Conservation (phyloP, 148 eudicot species). For the Rhododendron vialii region DNA sequence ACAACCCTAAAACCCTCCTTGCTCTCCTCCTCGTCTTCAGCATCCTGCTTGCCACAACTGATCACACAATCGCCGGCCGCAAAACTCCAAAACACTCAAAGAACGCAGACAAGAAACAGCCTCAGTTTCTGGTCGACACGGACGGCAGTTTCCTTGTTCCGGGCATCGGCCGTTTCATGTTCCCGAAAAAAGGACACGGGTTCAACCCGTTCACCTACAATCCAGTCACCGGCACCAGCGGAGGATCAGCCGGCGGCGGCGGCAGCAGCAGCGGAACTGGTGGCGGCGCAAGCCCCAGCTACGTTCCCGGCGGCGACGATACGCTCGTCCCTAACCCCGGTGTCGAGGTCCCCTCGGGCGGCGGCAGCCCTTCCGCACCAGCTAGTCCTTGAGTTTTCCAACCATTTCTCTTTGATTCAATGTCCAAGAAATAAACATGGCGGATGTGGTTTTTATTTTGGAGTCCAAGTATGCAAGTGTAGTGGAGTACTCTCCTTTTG, state of each 20-base stretch:
- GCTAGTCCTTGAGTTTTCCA: not conserved
- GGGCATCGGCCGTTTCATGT: not conserved
- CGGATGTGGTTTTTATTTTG: not conserved
- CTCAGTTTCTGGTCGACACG: too few species aligned
- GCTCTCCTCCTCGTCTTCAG: too few species aligned
- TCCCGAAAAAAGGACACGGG: not conserved
- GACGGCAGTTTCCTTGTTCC: too few species aligned
- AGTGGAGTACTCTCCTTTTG: not conserved
- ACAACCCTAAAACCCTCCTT: too few species aligned
- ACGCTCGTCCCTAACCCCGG: constrained; percentile 13
- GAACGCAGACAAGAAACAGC: too few species aligned
- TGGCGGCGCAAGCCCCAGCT: not conserved
- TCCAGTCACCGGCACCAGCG: constrained; percentile 17
- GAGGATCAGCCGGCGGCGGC: not conserved
- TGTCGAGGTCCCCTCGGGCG: constrained; percentile 7
- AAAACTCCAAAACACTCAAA: too few species aligned
- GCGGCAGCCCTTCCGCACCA: not conserved
- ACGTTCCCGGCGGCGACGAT: constrained; percentile 11
- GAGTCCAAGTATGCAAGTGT: not conserved
- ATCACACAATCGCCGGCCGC: too few species aligned
- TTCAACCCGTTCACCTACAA: constrained; percentile 31
- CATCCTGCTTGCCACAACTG: too few species aligned
- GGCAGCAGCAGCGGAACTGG: not conserved
- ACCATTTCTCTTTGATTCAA: not conserved
- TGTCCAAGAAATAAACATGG: not conserved